These are phyloP conservation scores for Sutorius eximius DNA, from an alignment of 1,284 basidiomycete species.

Conservation along the genomic window DNA sequence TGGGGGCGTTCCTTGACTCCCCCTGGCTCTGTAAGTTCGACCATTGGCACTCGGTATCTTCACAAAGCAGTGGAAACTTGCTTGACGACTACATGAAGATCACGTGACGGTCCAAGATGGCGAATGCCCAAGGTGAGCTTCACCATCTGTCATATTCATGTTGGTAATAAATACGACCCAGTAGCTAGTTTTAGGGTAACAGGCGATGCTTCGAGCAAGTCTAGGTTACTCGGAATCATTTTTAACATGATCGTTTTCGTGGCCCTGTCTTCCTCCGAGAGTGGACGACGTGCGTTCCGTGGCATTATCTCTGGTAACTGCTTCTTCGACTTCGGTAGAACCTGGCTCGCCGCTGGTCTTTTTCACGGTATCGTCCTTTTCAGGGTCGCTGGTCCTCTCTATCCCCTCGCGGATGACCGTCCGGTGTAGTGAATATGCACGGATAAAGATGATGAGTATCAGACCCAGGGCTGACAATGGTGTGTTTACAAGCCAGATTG, in stretches of 20 bases:
- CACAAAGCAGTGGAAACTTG: background rate
- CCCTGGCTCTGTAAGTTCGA: conserved; percentile 12
- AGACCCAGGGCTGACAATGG: conserved; percentile 59
- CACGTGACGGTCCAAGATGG: background rate
- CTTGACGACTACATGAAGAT: background rate
- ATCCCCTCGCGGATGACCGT: conserved; percentile 45
- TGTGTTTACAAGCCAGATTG: conserved; percentile 72
- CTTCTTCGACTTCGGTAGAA: background rate
- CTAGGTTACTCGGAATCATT: background rate
- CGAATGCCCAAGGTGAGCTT: background rate
- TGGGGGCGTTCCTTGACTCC: conserved; percentile 20
- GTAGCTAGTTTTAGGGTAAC: background rate
- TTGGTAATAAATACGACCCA: background rate
- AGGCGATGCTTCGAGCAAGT: background rate
- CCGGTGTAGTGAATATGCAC: conserved; percentile 61
- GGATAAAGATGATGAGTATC: conserved; percentile 56
- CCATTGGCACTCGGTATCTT: conserved; percentile 17
- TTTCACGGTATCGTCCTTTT: conserved; percentile 6
- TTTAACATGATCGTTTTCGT: background rate
- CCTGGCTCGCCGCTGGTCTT: background rate
- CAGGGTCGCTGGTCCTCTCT: conserved; percentile 23
- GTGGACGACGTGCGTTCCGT: conserved; percentile 3
- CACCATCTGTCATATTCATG: background rate
- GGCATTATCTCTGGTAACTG: background rate
- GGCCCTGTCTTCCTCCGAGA: conserved; percentile 1